Percentiles rank a stretch among this genome's conserved stretches.
phyloP scores from a whole-genome alignment of 441 rosid genomes.

The Sinapis alba region DNA sequence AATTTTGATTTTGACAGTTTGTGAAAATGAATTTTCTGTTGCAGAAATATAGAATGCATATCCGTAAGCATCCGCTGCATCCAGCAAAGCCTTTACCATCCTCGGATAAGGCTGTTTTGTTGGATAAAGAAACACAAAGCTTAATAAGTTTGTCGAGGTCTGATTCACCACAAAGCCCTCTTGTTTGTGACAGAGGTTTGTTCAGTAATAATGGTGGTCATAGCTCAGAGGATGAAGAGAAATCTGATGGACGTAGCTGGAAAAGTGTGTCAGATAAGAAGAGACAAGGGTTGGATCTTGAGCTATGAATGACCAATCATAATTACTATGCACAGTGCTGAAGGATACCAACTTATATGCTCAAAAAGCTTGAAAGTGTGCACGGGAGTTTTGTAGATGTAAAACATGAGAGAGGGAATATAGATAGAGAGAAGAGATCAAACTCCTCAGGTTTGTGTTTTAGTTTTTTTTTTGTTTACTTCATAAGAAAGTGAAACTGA shows the following conservation, averaged over 20 bases:
- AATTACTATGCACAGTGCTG: constrained; percentile 15
- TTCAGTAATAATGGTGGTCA: constrained; percentile 27
- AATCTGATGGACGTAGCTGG: constrained; percentile 61
- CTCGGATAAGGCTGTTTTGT: constrained; percentile 4
- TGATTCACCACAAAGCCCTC: constrained; percentile 51
- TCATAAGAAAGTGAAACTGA: constrained; percentile 8
- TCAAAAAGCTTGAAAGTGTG: constrained; percentile 14
- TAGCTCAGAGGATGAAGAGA: constrained; percentile 42
- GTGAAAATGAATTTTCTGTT: background rate
- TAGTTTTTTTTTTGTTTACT: background rate
- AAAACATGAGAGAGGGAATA: constrained; percentile 33
- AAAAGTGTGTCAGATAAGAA: constrained; percentile 29
- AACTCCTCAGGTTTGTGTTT: constrained; percentile 32
- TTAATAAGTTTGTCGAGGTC: constrained; percentile 37
- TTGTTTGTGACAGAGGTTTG: constrained; percentile 35
- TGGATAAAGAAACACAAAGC: constrained; percentile 35
- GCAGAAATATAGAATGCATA: constrained; percentile 68
- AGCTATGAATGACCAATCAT: constrained; percentile 26
- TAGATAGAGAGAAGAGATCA: constrained; percentile 33
- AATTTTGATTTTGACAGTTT: background rate
- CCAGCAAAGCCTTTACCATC: constrained; percentile 26
- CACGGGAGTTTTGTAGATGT: constrained; percentile 37
- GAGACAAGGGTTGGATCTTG: constrained; percentile 40
- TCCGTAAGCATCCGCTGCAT: constrained; percentile 40
- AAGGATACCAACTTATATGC: constrained; percentile 22